A percentile compares a stretch with the other conserved stretches of the same genome.
Evolutionary conservation across 1,139 yeast genomes (phyloP).

Genomic region (Blastobotrys malaysiensis): DNA sequence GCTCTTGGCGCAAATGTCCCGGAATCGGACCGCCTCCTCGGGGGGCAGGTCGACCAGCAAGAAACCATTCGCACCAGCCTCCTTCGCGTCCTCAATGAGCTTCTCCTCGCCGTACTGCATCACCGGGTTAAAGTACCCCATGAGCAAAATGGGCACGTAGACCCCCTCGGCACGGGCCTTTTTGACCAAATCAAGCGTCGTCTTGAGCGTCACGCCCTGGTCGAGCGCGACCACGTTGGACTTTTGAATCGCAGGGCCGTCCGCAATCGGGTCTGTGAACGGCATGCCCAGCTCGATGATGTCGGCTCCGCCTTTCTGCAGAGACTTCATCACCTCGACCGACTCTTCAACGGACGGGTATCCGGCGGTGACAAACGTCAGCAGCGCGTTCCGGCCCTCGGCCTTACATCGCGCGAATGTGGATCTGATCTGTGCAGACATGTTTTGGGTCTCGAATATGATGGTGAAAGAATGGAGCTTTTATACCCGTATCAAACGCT

Average conservation of each 20-base stretch:
- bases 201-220: slow-evolving; percentile 70
- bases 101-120: slow-evolving; percentile 83
- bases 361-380: slow-evolving; percentile 93
- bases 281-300: slow-evolving; percentile 94
- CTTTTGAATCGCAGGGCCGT: slow-evolving; percentile 92
- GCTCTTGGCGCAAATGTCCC: slow-evolving; percentile 60
- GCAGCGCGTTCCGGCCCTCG: slow-evolving; percentile 65
- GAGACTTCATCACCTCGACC: slow-evolving; percentile 73
- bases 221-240: slow-evolving; percentile 69
- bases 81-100: slow-evolving; percentile 68
- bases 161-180: slow-evolving; percentile 80
- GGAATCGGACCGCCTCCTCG: slow-evolving; percentile 87
- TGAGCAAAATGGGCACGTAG: slow-evolving; percentile 78
- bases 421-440: slow-evolving; percentile 12
- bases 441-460: not conserved
- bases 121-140: slow-evolving; percentile 98
- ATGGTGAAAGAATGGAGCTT: no score
- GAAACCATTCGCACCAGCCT: slow-evolving; percentile 93
- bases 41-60: slow-evolving; percentile 96
- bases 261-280: slow-evolving; percentile 98
- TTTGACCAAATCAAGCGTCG: slow-evolving; percentile 63
- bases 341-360: slow-evolving; percentile 86
- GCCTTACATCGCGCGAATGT: slow-evolving; percentile 12
- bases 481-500: not conserved
- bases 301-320: slow-evolving; percentile 95